These are phyloP conservation scores for Suhomyces yuchorum DNA, from an alignment of 1,139 yeast species.

Conservation along the genomic window DNA sequence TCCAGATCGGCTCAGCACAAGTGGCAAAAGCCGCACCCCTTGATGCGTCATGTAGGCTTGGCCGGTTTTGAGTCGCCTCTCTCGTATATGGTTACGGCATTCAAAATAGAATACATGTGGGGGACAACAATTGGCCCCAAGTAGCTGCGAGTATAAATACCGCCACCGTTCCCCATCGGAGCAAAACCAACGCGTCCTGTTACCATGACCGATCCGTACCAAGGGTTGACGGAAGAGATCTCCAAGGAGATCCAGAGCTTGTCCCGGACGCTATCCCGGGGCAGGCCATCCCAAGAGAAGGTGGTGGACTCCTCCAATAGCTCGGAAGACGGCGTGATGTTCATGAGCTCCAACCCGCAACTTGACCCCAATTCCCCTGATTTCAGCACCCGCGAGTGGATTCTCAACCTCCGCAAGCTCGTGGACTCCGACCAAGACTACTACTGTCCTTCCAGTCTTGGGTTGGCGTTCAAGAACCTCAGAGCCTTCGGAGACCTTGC, in stretches of 20 bases:
- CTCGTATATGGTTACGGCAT: neutral
- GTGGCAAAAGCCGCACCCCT: conserved; percentile 1
- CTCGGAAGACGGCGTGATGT: conserved; percentile 36
- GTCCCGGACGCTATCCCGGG: conserved; percentile 54
- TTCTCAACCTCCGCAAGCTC: conserved; percentile 63
- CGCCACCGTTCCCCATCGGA: neutral
- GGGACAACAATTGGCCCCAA: neutral
- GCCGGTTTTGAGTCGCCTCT: neutral
- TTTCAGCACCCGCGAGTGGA: conserved; percentile 71
- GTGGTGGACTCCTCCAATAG: conserved; percentile 42
- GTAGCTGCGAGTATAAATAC: neutral
- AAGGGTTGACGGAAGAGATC: conserved; percentile 35
- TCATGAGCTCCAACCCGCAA: conserved; percentile 50
- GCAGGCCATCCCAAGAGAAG: conserved; percentile 11
- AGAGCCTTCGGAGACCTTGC: conserved; percentile 75
- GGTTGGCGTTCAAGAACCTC: conserved; percentile 67
- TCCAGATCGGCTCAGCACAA: neutral
- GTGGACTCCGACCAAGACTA: conserved; percentile 60
- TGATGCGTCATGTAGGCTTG: neutral
- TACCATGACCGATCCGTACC: conserved; percentile 22
- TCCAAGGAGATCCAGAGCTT: conserved; percentile 51
- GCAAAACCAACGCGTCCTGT: neutral
- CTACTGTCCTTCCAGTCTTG: conserved; percentile 65
- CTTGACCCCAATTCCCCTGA: conserved; percentile 47
- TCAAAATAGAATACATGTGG: neutral